phyloP scores from a whole-genome alignment of 2,329 filamentous ascomycete genomes.

The Trichoderma koningii region DNA sequence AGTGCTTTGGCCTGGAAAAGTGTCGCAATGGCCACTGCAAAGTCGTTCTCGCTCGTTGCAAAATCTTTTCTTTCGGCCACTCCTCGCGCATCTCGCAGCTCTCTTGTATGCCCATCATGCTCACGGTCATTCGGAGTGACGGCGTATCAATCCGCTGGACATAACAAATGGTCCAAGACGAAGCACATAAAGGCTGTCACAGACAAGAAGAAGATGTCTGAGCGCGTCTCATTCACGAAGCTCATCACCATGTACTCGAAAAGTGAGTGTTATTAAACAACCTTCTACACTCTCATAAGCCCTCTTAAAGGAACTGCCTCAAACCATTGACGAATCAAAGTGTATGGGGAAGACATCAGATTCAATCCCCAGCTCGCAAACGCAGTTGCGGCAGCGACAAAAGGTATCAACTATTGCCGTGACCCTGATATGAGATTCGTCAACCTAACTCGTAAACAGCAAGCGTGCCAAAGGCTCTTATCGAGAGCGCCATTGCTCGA shows the following conservation, averaged over 20 bases:
- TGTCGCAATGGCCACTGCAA: not conserved
- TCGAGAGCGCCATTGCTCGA: constrained; percentile 82
- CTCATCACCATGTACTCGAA: constrained; percentile 75
- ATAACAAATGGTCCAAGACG: constrained; percentile 96
- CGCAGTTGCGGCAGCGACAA: constrained; percentile 76
- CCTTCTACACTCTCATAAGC: constrained; percentile 2
- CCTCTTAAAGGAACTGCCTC: not conserved
- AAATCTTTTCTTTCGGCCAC: constrained; percentile 1
- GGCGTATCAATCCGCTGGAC: constrained; percentile 60
- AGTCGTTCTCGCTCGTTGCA: constrained; percentile 8
- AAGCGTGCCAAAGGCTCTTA: constrained; percentile 78
- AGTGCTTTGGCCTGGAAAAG: not conserved
- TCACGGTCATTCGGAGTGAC: constrained; percentile 53
- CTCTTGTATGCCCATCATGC: constrained; percentile 49
- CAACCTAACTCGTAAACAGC: constrained; percentile 40
- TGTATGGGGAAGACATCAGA: constrained; percentile 73
- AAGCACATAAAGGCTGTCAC: constrained; percentile 89
- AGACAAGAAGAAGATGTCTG: constrained; percentile 75
- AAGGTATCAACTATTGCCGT: constrained; percentile 51
- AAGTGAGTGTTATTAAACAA: constrained; percentile 49
- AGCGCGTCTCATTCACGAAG: constrained; percentile 68
- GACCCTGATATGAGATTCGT: no score
- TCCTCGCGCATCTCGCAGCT: constrained; percentile 13
- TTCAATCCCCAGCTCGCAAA: constrained; percentile 75
- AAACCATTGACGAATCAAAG: constrained; percentile 43